phyloP scores from a whole-genome alignment of 768 basidiomycete genomes.

The Kwoniella pini region DNA sequence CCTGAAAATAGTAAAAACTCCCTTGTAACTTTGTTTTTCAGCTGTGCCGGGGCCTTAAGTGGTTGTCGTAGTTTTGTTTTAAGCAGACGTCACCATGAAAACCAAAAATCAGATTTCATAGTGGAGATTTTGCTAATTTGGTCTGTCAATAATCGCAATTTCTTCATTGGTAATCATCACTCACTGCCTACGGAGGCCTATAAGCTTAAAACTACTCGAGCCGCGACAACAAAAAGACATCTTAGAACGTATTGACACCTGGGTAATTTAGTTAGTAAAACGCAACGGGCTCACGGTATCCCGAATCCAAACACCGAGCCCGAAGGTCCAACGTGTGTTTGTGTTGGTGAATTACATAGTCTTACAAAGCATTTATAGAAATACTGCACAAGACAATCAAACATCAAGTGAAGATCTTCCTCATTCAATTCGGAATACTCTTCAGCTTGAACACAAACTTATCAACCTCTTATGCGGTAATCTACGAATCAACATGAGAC shows the following conservation, averaged over 20 bases:
- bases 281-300: neutral
- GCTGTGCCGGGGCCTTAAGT: neutral
- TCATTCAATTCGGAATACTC: neutral
- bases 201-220: neutral
- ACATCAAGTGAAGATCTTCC: neutral
- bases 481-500: too few species aligned
- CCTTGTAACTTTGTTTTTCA: neutral
- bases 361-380: neutral
- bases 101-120: too few species aligned
- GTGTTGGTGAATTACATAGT: neutral
- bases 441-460: too few species aligned
- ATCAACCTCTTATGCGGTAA: too few species aligned
- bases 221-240: neutral
- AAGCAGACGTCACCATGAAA: slow-evolving; percentile 6
- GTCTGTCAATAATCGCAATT: neutral
- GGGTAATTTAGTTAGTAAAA: too few species aligned
- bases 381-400: neutral
- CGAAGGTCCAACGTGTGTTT: neutral
- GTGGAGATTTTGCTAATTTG: neutral
- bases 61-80: neutral
- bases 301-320: neutral
- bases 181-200: neutral
- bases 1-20: neutral
- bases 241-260: too few species aligned
- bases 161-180: neutral